Evolutionary conservation across 2,329 filamentous ascomycete species (phyloP), one percentile per base, ranked within the genome.

Genomic region (Drechslera avenae): DNA sequence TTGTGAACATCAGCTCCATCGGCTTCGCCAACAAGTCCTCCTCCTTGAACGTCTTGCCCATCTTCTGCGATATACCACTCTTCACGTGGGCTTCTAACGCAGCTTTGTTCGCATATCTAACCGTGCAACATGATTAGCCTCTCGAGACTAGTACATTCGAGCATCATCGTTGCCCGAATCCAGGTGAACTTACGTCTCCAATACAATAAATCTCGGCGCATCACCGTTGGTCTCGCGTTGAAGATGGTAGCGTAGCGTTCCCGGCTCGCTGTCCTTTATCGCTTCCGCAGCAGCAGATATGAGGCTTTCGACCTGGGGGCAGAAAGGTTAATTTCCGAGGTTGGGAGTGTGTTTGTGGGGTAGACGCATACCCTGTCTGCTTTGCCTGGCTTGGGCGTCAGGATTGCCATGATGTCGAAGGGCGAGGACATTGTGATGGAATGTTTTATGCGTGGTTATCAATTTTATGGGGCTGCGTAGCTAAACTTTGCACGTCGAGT

Each of bases 211-310:
- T 1, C 53, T 50, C 0, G 68, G 64, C 14, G 54, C 46, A 35
- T 69, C 62, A 12, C 65, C 64, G 14, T 67, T 63, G 5, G 52
- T 57, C 34, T 72, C 63, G 30, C 63, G 66, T 16, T 69, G 62
- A 12, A 73, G 37, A 34, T 69, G 67, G 42, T 72, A 73, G 6
- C 59, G 60, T n/a, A 71, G 55, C 2, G 65, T 67, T 3, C 66
- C 68, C 1, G 70, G 70, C 49, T 73, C 71, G 2, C 69, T 69
- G 3, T 58, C 62, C 39, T 71, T 61, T 10, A 71, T 69, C 13
- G 51, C 42, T 37, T 57, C 49, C 1, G 67, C 65, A 2, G 66
- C 59, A 2, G 41, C 45, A 4, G 35, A 37, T 18, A 73, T 63
- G 1, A 72, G 57, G 28, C 71, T 62, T 46, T 71, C 61, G 10